Percentiles rank a stretch among this genome's conserved stretches.
These are phyloP conservation scores for Wallacemonas sp. DNA, from an alignment of 208 protist species.

Conservation along the genomic window DNA sequence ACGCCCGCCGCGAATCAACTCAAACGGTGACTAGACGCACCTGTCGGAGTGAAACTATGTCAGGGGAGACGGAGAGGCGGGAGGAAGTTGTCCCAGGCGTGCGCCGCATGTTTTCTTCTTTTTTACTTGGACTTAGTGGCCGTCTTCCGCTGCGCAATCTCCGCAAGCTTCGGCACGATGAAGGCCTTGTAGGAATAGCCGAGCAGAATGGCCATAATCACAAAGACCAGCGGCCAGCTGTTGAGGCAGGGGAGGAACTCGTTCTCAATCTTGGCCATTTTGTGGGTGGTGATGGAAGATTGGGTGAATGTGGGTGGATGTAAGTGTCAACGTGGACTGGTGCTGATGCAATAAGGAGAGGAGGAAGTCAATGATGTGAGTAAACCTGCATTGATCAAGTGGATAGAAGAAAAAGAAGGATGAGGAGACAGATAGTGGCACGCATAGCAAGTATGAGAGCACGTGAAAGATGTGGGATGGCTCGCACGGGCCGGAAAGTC, in stretches of 20 bases:
- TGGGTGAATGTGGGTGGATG: no score
- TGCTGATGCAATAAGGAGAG: neutral
- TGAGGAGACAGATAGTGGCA: neutral
- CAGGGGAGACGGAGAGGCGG: no score
- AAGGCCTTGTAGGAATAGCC: conserved; percentile 29
- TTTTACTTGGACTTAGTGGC: neutral
- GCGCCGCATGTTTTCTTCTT: no score
- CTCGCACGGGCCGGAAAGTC: no score
- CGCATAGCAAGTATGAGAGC: no score
- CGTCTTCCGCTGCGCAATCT: conserved; percentile 19
- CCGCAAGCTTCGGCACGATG: conserved; percentile 31
- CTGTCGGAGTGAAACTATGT: no score
- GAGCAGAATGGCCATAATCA: conserved; percentile 24
- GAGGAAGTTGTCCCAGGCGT: no score
- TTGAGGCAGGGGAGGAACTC: conserved; percentile 55
- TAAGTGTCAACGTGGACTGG: no score
- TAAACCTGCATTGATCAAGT: neutral
- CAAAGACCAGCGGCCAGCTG: conserved; percentile 55
- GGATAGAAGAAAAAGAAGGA: neutral
- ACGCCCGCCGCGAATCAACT: neutral
- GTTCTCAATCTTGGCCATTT: conserved; percentile 33
- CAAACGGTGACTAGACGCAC: neutral
- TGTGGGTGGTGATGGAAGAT: neutral
- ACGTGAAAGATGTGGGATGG: no score
- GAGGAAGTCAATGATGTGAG: neutral